Evolutionary conservation across 805 yeast species (phyloP), one percentile per base, ranked within the genome.

Genomic region (Yarrowia sp.): DNA sequence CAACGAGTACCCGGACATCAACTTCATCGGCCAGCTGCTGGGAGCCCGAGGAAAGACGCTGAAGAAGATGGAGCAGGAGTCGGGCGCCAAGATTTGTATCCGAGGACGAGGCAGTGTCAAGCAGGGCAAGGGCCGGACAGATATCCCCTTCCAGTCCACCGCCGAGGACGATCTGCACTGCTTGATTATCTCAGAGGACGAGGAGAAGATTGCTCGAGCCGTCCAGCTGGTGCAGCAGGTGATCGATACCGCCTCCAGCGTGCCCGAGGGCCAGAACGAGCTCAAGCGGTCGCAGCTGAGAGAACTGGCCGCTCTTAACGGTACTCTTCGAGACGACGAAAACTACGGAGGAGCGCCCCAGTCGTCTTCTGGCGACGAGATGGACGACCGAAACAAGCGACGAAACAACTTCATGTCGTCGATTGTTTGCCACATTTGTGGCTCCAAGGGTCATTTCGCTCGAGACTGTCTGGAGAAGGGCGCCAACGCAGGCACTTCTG

Each of bases 31-130:
- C 0, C 82, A 90, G 66, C 79, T 95, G 22, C 78, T 95, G 63
- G 99, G 99, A 0, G 99, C 99, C 41, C 87, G 99, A 81, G 99
- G 98, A 32, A 89, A 90, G 73, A 94, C 97, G 0, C 79, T 94
- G 73, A 86, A 90, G 70, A 86, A 86, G 73, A 79, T 96, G 78
- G 97, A 94, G 76, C 87, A 86, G 38, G 87, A 89, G 63, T 89
- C 97, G 48, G 97, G 97, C 0, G 97, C 98, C 16, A 86, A 84
- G 72, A 89, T 95, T 70, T 96, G 93, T 2, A 90, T 95, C 63
- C 83, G 99, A 73, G 99, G 99, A 36, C 88, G 90, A 73, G 99
- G 99, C 0, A 93, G 98, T 0, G 97, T 92, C 19, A 94, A 94
- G 75, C 97, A 91, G 75, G 98, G 98, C 41, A 89, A 87, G 76